Evolutionary conservation across 2,329 filamentous ascomycete genomes (phyloP).

Genomic region (Verticillium nubilum): DNA sequence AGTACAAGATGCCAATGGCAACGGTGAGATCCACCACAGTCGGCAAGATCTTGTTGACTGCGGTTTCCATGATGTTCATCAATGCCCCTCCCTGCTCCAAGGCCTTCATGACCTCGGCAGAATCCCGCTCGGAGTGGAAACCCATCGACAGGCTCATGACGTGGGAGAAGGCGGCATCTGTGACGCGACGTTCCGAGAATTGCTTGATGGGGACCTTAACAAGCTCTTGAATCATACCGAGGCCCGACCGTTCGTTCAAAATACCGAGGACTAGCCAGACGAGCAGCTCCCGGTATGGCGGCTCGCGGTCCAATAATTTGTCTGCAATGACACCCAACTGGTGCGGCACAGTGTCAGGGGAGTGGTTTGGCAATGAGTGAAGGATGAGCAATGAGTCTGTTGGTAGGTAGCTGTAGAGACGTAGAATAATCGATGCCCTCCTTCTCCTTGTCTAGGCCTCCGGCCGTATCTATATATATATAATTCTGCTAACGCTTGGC

Average conservation of each 20-base stretch:
- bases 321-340: slow-evolving; percentile 26
- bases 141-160: slow-evolving; percentile 66
- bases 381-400: too few species aligned
- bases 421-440: too few species aligned
- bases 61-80: slow-evolving; percentile 51
- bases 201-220: slow-evolving; percentile 28
- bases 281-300: slow-evolving; percentile 1
- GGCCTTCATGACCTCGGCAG: slow-evolving; percentile 58
- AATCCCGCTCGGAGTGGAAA: slow-evolving; percentile 62
- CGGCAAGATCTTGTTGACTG: slow-evolving; percentile 55
- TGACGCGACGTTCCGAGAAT: slow-evolving; percentile 47
- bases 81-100: slow-evolving; percentile 58
- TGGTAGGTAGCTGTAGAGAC: too few species aligned
- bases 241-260: background rate
- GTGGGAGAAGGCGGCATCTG: slow-evolving; percentile 58
- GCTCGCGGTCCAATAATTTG: slow-evolving; percentile 15
- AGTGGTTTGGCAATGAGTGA: too few species aligned
- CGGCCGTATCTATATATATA: too few species aligned
- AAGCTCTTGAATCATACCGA: slow-evolving; percentile 15
- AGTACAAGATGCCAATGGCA: slow-evolving; percentile 55
- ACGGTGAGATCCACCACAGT: slow-evolving; percentile 57
- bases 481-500: too few species aligned
- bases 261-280: slow-evolving; percentile 5
- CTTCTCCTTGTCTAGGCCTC: too few species aligned
- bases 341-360: too few species aligned